A percentile compares a stretch with the other conserved stretches of the same genome.
Conservation (phyloP, 306 rosid genomes). For the Vachellia collinsii region DNA sequence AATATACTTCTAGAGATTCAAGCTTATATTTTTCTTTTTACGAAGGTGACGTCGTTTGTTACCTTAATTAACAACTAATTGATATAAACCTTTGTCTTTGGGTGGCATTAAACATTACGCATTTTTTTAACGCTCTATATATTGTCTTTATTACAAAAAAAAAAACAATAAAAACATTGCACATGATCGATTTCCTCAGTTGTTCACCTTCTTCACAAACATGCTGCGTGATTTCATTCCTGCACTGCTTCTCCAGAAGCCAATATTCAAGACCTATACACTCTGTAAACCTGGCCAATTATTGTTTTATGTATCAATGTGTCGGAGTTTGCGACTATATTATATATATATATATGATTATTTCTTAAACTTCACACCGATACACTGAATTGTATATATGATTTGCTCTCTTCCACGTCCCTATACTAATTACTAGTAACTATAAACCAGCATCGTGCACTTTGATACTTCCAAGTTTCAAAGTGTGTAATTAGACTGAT, state of each 20-base stretch:
- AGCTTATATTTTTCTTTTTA: no score
- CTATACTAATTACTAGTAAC: neutral
- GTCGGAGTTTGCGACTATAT: neutral
- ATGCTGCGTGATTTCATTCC: neutral
- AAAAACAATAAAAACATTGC: neutral
- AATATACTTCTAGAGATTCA: no score
- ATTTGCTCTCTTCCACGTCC: neutral
- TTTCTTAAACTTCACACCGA: neutral
- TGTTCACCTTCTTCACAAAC: neutral
- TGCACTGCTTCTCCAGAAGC: neutral
- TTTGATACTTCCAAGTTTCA: neutral
- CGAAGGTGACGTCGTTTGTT: no score
- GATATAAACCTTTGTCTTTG: no score
- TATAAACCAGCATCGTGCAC: neutral
- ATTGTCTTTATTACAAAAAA: neutral
- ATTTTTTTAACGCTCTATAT: neutral
- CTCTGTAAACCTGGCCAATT: neutral
- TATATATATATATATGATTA: neutral
- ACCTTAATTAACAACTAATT: no score
- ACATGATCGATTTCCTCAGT: neutral
- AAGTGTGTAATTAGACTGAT: neutral
- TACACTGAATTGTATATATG: neutral
- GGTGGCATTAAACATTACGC: no score
- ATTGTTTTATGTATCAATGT: neutral
- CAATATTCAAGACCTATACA: neutral